Conservation (phyloP, 345 rosid species). For the Ceriops decandra region DNA sequence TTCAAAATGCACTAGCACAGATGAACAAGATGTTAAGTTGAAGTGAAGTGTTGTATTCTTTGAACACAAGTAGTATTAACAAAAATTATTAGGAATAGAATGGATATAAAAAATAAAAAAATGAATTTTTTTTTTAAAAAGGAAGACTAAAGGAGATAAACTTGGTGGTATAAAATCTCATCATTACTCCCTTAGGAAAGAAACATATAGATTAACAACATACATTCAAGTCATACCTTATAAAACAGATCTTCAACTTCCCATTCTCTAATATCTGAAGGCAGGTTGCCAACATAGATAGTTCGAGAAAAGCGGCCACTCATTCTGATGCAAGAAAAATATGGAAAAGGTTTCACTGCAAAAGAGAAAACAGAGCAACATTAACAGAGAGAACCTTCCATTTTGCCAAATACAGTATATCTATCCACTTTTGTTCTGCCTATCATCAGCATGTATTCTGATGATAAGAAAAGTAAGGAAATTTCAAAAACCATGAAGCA, state of each 20-base stretch:
- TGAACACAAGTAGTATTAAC: too few relatives aligned
- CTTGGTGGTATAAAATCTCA: too few relatives aligned
- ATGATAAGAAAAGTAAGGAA: conserved; percentile 27
- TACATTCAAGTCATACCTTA: conserved; percentile 54
- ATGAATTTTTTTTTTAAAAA: too few relatives aligned
- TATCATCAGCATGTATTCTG: conserved; percentile 34
- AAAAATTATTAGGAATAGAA: too few relatives aligned
- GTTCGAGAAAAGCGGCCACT: conserved; percentile 94
- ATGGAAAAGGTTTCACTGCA: conserved; percentile 29
- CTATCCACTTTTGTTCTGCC: conserved; percentile 26
- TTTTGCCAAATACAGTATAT: conserved; percentile 16
- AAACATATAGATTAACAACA: neutral
- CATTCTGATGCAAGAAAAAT: conserved; percentile 40
- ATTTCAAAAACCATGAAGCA: conserved; percentile 60
- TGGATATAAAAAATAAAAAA: too few relatives aligned
- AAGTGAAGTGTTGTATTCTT: too few relatives aligned
- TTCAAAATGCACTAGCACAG: too few relatives aligned
- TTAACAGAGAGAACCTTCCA: conserved; percentile 15
- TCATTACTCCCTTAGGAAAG: too few relatives aligned
- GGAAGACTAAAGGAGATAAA: too few relatives aligned
- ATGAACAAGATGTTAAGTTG: too few relatives aligned
- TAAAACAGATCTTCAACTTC: conserved; percentile 93
- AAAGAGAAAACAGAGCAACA: conserved; percentile 12
- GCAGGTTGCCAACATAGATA: conserved; percentile 98
- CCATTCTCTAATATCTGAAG: conserved; percentile 74